Base-by-base conservation (phyloP, 2,329 filamentous ascomycete genomes). In the Clonostachys solani region DNA sequence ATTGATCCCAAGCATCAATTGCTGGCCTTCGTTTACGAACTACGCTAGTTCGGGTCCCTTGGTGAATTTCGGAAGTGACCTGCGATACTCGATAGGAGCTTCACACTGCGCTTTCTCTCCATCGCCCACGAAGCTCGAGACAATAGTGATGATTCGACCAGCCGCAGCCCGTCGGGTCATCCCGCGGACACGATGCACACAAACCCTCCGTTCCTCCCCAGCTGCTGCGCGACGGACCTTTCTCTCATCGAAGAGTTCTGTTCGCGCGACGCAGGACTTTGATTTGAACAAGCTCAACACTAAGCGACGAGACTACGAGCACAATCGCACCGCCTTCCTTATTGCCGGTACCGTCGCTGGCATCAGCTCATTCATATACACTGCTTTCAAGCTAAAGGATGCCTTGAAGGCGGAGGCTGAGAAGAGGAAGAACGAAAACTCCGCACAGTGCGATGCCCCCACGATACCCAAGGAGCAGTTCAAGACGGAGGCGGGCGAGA, bases 321-420 rank as follows among this genome's bases (percentile, higher is more conserved):
- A 66, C 33, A 72, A 74, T 48, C 71, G 76, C 37, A 75, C 67
- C 5, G 69, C 72, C 12, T 81, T 81, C 53, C 69, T 82, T 10
- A 60, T 72, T 16, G 71, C 70, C 15, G 79, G 79, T 17, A 68
- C 72, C 17, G 52, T 77, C 12, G 72, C 75, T 6, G 75, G 79
- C 33, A 55, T 75, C 48, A 59, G 78, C 33, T 73, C 74, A 19
- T 72, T 74, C 56, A 56, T 70, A 50, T 80, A 77, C 60, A 77
- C 76, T 5, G 71, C 68, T 10, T 78, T 65, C 60, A 78, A 78
- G 58, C 68, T 81, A 40, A 75, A 72, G 55, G 51, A 68, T 49
- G 67, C 67, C 16, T 57, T 73, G 36, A 56, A 56, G 15, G 38
- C 56, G n/a, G 62, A 67, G 42, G 64, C 65, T 50, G 58, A 63